phyloP scores from a whole-genome alignment of 139 green algal species.

The Trebouxia sp. region DNA sequence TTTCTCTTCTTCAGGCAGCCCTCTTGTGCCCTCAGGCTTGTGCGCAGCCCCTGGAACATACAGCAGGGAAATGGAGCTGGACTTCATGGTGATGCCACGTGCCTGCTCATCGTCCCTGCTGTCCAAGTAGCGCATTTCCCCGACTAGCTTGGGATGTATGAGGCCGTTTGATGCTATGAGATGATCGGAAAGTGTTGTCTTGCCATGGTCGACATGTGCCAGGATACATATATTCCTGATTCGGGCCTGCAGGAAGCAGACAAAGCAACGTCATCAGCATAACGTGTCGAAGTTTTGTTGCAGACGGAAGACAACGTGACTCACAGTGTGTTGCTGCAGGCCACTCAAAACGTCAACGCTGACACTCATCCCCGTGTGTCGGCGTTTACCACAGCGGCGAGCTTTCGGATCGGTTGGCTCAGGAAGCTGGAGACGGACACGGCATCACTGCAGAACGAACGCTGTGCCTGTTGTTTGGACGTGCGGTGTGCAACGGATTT shows the following conservation, averaged over 20 bases:
- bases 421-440: too few relatives aligned
- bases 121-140: constrained; percentile 88
- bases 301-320: background rate
- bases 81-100: constrained; percentile 99
- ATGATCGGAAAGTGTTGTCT: constrained; percentile 96
- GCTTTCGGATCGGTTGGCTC: background rate
- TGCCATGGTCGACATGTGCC: constrained; percentile 99
- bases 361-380: background rate
- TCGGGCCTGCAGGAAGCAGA: constrained; percentile 58
- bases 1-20: constrained; percentile 32
- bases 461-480: too few relatives aligned
- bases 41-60: constrained; percentile 68
- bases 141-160: constrained; percentile 93
- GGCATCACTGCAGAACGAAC: too few relatives aligned
- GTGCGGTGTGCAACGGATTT: too few relatives aligned
- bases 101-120: constrained; percentile 91
- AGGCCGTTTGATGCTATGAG: constrained; percentile 97
- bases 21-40: constrained; percentile 25
- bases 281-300: background rate
- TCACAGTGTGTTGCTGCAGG: constrained; percentile 17
- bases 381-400: background rate
- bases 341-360: background rate
- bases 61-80: constrained; percentile 90
- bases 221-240: constrained; percentile 98
- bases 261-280: background rate